phyloP scores from a whole-genome alignment of 495 filamentous ascomycete genomes.

The Aspergillus biplanus region DNA sequence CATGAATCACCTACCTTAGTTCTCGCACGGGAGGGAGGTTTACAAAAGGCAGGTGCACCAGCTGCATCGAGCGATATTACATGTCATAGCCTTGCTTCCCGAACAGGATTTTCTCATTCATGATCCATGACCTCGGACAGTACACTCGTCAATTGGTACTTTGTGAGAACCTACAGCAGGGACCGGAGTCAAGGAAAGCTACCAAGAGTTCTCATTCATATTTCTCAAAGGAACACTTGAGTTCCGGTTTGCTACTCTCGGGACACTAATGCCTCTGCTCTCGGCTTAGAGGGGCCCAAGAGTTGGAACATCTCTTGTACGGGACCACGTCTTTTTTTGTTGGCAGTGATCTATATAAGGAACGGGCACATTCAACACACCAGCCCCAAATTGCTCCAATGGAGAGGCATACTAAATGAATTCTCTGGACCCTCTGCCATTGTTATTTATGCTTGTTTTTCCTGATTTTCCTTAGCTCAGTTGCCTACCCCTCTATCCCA shows the following conservation, averaged over 20 bases:
- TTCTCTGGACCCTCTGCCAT: background rate
- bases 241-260: constrained; percentile 1
- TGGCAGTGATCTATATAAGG: constrained; percentile 18
- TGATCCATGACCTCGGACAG: background rate
- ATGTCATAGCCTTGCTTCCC: constrained; percentile 7
- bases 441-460: constrained; percentile 11
- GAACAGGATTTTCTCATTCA: background rate
- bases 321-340: constrained; percentile 28
- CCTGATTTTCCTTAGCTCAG: background rate
- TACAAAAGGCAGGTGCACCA: background rate
- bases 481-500: background rate
- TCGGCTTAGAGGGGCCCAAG: constrained; percentile 14
- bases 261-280: background rate
- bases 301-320: constrained; percentile 18
- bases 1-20: constrained; percentile 6
- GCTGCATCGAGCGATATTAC: constrained; percentile 7
- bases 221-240: background rate
- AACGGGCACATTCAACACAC: background rate
- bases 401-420: background rate
- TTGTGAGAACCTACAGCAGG: background rate
- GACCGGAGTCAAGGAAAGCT: background rate
- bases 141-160: background rate
- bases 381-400: background rate
- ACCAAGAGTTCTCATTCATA: background rate
- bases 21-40: background rate